Base-by-base conservation (phyloP, 192 early-diverging fungal genomes). In the Linnemannia schmuckeri region DNA sequence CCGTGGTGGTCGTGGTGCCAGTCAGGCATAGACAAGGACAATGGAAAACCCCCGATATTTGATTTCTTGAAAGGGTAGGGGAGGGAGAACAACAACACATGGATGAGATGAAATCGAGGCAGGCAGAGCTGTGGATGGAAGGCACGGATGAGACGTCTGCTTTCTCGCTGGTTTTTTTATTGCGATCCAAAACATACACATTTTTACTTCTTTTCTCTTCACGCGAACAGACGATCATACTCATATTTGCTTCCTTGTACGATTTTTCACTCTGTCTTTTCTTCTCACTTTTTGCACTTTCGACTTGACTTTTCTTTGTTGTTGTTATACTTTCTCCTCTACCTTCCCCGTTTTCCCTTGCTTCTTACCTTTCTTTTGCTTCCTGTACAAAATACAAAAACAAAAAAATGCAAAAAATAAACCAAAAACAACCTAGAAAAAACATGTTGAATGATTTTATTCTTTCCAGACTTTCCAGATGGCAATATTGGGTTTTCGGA, bases 1-100 rank as follows among this genome's bases (percentile, higher is more conserved):
- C n/a, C 85, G 85, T 74, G 85, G 85, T 44, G 72, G 85, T 70
- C 79, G 85, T 55, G 72, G 84, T 88, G 89, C 20, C 78, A 88
- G 73, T n/a, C 80, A 77, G 33, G 69, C 77, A 78, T 87, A 87
- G 42, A 15, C 24, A 20, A 33, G 61, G 61, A 33, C 24, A 33
- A 61, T 15, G 33, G 63, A 81, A 76, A 27, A 17, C 49, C 17
- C 6, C n/a, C 6, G 74, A 33, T 41, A 77, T n/a, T 52, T 81
- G 76, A 41, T 68, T 79, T 47, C 24, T 27, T 81, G 22, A 17
- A 74, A n/a, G 33, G 33, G 35, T 37, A 68, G 63, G 33, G 17
- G 44, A 15, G 20, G 3, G 24, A 41, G 38, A 17, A 42, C 22
- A n/a, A 3, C 22, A n/a, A 15, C 27, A 15, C 61, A 66, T 66